A percentile compares a stretch with the other conserved stretches of the same genome.
These are phyloP conservation scores for Kwoniella pini DNA, from an alignment of 768 basidiomycete species.

Conservation along the genomic window DNA sequence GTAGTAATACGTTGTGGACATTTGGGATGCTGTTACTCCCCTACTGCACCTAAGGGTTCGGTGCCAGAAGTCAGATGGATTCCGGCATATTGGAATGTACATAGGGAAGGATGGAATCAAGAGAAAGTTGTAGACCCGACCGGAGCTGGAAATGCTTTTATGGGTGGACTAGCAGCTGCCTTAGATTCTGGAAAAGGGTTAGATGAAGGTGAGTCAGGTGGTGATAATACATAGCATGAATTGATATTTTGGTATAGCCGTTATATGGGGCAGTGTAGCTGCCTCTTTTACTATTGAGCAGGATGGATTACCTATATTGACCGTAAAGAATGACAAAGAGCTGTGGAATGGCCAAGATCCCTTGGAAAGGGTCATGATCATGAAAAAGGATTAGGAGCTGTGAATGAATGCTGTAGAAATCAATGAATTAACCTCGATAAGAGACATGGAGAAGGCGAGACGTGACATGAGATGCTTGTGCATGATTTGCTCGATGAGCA, in stretches of 20 bases:
- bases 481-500: not conserved
- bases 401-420: not conserved
- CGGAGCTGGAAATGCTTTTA: slow-evolving; percentile 42
- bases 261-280: slow-evolving; percentile 26
- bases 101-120: slow-evolving; percentile 9
- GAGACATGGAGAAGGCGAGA: too few species aligned
- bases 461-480: not conserved
- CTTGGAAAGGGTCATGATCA: slow-evolving; percentile 1
- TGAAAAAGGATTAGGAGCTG: slow-evolving; percentile 6
- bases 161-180: slow-evolving; percentile 37
- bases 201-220: too few species aligned
- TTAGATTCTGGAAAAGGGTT: slow-evolving; percentile 30
- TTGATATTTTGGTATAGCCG: too few species aligned
- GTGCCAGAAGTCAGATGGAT: slow-evolving; percentile 27
- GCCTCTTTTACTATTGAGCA: slow-evolving; percentile 34
- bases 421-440: too few species aligned
- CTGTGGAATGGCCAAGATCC: slow-evolving; percentile 29
- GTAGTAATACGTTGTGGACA: slow-evolving; percentile 28
- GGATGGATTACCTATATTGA: slow-evolving; percentile 20
- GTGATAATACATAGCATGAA: too few species aligned
- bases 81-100: slow-evolving; percentile 30
- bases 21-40: slow-evolving; percentile 33
- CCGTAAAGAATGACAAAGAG: slow-evolving; percentile 2
- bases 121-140: slow-evolving; percentile 40
- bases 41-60: not conserved